A percentile compares a stretch with the other conserved stretches of the same genome.
Conservation (phyloP, 257 asterid genomes). For the Scutellaria galericulata region DNA sequence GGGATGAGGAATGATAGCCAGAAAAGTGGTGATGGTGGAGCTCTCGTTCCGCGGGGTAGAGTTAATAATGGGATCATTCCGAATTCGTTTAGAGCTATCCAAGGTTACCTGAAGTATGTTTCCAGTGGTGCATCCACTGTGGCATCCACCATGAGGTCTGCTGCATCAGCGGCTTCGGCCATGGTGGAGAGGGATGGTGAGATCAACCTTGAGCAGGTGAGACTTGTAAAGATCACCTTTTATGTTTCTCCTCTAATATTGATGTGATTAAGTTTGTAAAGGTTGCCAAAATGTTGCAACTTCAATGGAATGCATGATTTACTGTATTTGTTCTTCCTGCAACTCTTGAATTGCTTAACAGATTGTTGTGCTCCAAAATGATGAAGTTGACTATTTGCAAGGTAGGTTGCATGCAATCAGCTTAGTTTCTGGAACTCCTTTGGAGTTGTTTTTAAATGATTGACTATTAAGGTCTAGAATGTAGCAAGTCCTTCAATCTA, state of each 20-base stretch:
- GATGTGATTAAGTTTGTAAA: not conserved
- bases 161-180: slow-evolving; percentile 90
- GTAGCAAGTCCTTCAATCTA: slow-evolving; percentile 1
- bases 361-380: not conserved
- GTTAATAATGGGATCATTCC: slow-evolving; percentile 63
- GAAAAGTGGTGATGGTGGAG: slow-evolving; percentile 53
- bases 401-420: not conserved
- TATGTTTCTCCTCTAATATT: not conserved
- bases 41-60: slow-evolving; percentile 52
- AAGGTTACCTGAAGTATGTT: slow-evolving; percentile 73
- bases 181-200: slow-evolving; percentile 78
- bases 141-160: slow-evolving; percentile 85
- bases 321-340: slow-evolving; percentile 23
- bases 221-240: not conserved
- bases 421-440: slow-evolving; percentile 6
- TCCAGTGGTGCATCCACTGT: slow-evolving; percentile 85
- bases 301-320: slow-evolving; percentile 17
- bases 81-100: slow-evolving; percentile 69
- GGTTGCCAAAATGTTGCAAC: not conserved
- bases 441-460: slow-evolving; percentile 11
- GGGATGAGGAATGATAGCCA: slow-evolving; percentile 78
- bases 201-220: slow-evolving; percentile 76
- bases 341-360: not conserved
- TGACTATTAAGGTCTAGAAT: not conserved
- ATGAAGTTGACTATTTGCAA: not conserved